A percentile compares a stretch with the other conserved stretches of the same genome.
Evolutionary conservation across 2,329 filamentous ascomycete genomes (phyloP).

Genomic region (Calonectria ilicicola): DNA sequence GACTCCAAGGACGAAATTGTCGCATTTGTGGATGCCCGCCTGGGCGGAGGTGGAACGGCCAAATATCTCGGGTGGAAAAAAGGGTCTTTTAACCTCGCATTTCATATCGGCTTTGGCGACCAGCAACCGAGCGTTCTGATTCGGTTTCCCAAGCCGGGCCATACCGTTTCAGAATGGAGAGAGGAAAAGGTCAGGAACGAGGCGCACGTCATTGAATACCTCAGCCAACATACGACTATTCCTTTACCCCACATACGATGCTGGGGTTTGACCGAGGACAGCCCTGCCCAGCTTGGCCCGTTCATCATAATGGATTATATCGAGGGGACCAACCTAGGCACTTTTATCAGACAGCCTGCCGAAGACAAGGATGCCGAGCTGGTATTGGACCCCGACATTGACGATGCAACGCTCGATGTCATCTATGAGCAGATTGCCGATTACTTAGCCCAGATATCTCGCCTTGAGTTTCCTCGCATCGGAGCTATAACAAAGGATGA

Average conservation of each 20-base stretch:
- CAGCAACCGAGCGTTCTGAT: conserved; percentile 38
- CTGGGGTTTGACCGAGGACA: conserved; percentile 45
- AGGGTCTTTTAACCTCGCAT: conserved; percentile 45
- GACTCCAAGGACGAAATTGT: conserved; percentile 37
- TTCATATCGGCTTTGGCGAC: conserved; percentile 36
- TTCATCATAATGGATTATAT: conserved; percentile 50
- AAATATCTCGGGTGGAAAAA: conserved; percentile 41
- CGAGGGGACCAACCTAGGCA: conserved; percentile 38
- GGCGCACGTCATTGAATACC: conserved; percentile 41
- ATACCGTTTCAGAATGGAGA: conserved; percentile 30
- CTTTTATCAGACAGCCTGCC: conserved; percentile 41
- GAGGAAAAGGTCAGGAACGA: conserved; percentile 50
- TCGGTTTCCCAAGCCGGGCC: conserved; percentile 42
- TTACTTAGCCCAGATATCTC: conserved; percentile 46
- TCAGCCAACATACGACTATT: conserved; percentile 46
- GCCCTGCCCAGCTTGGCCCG: conserved; percentile 46
- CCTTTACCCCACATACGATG: conserved; percentile 41
- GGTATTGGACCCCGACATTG: conserved; percentile 35
- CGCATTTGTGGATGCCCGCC: conserved; percentile 34
- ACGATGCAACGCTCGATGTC: conserved; percentile 32
- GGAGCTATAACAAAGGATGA: conserved; percentile 48
- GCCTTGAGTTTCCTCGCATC: conserved; percentile 45
- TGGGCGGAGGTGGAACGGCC: conserved; percentile 25
- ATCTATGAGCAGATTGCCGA: conserved; percentile 41
- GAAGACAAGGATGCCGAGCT: conserved; percentile 36